Percentiles rank a stretch among this genome's conserved stretches.
phyloP scores from a whole-genome alignment of 192 early-diverging fungal genomes.

The Nowakowskiella sp. region DNA sequence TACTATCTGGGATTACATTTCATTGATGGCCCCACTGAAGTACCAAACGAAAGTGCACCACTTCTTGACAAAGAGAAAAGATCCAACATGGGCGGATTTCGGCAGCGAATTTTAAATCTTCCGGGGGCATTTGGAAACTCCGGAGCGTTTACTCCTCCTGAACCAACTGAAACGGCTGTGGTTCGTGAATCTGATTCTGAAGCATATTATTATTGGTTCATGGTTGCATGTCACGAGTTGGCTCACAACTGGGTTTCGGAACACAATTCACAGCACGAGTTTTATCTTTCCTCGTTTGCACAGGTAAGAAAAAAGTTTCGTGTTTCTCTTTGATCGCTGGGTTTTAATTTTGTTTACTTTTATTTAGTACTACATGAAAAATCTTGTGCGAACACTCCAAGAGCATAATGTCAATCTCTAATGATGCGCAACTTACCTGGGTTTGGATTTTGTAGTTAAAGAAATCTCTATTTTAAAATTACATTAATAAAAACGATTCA shows the following conservation, averaged over 20 bases:
- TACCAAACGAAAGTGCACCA: neutral
- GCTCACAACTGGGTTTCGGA: constrained; percentile 63
- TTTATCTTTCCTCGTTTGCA: constrained; percentile 74
- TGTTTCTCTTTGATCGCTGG: no score
- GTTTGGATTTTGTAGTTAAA: no score
- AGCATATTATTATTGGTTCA: constrained; percentile 70
- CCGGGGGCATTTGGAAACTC: neutral
- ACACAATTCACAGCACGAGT: constrained; percentile 72
- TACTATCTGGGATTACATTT: constrained; percentile 67
- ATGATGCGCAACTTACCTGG: no score
- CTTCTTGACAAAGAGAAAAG: neutral
- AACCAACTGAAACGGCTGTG: constrained; percentile 19
- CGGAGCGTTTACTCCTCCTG: constrained; percentile 16
- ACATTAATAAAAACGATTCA: no score
- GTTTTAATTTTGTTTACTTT: no score
- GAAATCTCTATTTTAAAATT: no score
- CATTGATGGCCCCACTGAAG: constrained; percentile 5
- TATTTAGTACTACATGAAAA: no score
- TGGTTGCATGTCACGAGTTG: constrained; percentile 75
- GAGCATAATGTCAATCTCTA: no score
- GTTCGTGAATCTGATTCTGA: constrained; percentile 12
- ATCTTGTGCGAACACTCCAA: no score
- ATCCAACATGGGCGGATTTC: constrained; percentile 15
- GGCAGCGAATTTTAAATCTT: no score
- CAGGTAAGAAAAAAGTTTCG: no score